Base-by-base conservation (phyloP, 2,329 filamentous ascomycete genomes). In the Aspergillus fumigatiaffinis region DNA sequence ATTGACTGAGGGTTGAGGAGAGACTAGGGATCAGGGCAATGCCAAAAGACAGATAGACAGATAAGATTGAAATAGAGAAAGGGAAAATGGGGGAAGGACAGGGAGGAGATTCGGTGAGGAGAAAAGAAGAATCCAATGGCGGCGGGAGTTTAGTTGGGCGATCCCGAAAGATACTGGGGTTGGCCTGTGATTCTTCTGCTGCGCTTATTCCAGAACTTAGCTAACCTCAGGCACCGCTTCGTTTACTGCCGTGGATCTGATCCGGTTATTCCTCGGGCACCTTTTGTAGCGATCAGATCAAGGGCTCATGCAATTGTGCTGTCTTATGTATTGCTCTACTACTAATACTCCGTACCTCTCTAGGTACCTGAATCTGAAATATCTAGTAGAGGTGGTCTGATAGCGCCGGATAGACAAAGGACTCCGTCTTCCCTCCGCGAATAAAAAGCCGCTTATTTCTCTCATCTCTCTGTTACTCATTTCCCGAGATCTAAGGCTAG, bases 51-150 rank as follows among this genome's bases (percentile, higher is more conserved):
- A 48, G 49, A 54, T n/a, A 46, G 49, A 54, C 17, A 46, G 32
- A 52, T 38, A 48, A 58, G 59, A 60, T 47, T 50, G 56, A 52
- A 41, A 57, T 53, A 48, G 51, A 23, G 8, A 50, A 42, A 54
- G 42, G 38, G 58, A 50, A 49, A 48, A 42, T 12, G 52, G 44
- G 50, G 55, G 57, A 25, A 17, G 38, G 52, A 46, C 29, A 52
- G 41, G 38, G 49, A 55, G 57, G 17, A 38, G 47, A 47, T 41
- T 14, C 21, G 49, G 42, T 47, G 50, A 54, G 50, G 51, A 35
- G 50, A 50, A 58, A 50, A 50, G 53, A 38, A 35, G 29, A 54
- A 44, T 50, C 53, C 44, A 52, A 58, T 54, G 55, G 58, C 54
- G 54, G 50, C 54, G 55, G 49, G 42, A 46, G n/a, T 12, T 23